These are phyloP conservation scores for Blastobotrys indianensis DNA, from an alignment of 1,139 yeast species.

Conservation along the genomic window DNA sequence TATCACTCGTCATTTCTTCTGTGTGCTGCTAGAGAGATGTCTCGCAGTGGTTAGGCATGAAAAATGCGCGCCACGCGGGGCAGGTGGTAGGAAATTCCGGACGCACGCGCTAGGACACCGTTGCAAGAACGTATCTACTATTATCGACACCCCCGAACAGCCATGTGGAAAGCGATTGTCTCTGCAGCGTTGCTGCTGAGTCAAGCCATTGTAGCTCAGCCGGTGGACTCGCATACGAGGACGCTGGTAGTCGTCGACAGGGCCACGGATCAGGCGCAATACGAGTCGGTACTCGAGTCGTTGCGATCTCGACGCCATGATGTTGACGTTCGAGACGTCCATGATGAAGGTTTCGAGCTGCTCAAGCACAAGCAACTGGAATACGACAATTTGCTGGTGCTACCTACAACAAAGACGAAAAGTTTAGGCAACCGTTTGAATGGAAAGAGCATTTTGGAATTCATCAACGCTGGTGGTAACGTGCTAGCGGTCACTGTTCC, in stretches of 20 bases:
- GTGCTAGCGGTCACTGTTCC: conserved; percentile 56
- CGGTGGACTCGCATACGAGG: conserved; percentile 18
- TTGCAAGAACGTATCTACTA: no score
- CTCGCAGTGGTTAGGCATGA: not conserved
- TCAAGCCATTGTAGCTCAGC: conserved; percentile 16
- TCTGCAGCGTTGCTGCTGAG: not conserved
- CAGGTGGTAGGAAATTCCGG: no score
- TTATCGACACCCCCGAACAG: not conserved
- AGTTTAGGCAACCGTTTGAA: conserved; percentile 41
- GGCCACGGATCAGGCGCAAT: conserved; percentile 23
- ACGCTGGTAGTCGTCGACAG: conserved; percentile 27
- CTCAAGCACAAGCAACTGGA: conserved; percentile 39
- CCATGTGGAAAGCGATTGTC: conserved; percentile 4
- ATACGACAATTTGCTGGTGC: conserved; percentile 50
- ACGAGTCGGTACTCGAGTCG: conserved; percentile 31
- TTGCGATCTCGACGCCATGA: conserved; percentile 31
- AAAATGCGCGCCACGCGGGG: no score
- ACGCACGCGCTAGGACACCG: no score
- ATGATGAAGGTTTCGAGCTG: conserved; percentile 34
- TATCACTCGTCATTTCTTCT: not conserved
- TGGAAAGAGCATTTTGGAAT: conserved; percentile 43
- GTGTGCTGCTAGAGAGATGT: no score
- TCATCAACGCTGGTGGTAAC: conserved; percentile 67
- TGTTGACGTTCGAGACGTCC: conserved; percentile 27
- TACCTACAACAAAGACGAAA: conserved; percentile 41